A percentile compares a stretch with the other conserved stretches of the same genome.
Evolutionary conservation across 2,329 filamentous ascomycete genomes (phyloP).

Genomic region (Calonectria fujianensis): DNA sequence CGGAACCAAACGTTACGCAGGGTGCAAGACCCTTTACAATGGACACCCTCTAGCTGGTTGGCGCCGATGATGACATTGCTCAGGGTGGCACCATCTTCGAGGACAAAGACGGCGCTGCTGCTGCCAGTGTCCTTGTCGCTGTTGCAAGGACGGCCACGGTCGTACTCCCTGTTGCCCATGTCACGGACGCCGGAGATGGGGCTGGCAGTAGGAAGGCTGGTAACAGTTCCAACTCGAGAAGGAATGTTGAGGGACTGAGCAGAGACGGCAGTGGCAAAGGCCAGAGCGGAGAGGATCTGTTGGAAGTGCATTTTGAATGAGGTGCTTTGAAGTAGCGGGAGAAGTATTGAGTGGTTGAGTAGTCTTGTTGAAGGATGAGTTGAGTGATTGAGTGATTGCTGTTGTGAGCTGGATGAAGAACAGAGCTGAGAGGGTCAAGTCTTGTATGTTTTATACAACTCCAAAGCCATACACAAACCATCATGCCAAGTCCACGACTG

Average conservation of each 20-base stretch:
- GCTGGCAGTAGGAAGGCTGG: conserved; percentile 20
- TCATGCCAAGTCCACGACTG: not conserved
- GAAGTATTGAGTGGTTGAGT: not conserved
- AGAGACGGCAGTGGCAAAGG: conserved; percentile 29
- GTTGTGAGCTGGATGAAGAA: conserved; percentile 15
- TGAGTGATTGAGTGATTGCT: not conserved
- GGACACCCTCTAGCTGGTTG: conserved; percentile 52
- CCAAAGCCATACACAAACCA: not conserved
- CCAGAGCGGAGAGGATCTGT: conserved; percentile 21
- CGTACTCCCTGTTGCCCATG: conserved; percentile 36
- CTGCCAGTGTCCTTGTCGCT: conserved; percentile 27
- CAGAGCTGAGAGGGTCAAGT: not conserved
- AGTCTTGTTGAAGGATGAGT: not conserved
- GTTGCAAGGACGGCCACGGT: conserved; percentile 37
- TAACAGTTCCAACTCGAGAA: conserved; percentile 24
- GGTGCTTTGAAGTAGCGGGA: not conserved
- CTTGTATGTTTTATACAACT: conserved; percentile 22
- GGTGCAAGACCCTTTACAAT: conserved; percentile 55
- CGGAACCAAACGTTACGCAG: conserved; percentile 62
- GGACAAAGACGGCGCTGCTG: conserved; percentile 42
- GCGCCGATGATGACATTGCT: conserved; percentile 47
- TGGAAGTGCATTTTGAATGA: conserved; percentile 34
- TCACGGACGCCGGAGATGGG: conserved; percentile 27
- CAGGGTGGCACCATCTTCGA: conserved; percentile 43
- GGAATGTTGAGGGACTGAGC: conserved; percentile 36